phyloP scores from a whole-genome alignment of 148 eudicot genomes.

The Amaranthus hypochondriacus region DNA sequence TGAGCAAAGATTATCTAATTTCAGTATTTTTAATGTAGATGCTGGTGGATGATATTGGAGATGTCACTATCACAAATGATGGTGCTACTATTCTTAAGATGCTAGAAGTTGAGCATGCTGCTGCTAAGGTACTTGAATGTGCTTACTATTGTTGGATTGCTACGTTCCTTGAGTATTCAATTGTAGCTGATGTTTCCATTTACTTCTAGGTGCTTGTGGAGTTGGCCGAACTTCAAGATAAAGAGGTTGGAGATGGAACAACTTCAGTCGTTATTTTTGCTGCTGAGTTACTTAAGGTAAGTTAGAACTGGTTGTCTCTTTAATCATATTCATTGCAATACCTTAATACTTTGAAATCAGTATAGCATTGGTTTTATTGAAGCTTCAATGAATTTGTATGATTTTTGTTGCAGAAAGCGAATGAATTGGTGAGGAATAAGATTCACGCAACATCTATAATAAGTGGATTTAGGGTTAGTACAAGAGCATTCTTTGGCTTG shows the following conservation, averaged over 20 bases:
- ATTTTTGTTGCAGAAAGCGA: constrained; percentile 62
- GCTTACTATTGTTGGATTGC: neutral
- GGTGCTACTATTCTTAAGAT: constrained; percentile 92
- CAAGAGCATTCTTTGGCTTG: neutral
- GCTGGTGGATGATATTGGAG: constrained; percentile 96
- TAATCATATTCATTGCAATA: neutral
- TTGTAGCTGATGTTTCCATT: neutral
- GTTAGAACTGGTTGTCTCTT: neutral
- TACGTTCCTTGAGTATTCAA: neutral
- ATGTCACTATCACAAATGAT: constrained; percentile 91
- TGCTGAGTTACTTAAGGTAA: constrained; percentile 95
- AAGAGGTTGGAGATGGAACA: constrained; percentile 99
- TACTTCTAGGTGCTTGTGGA: constrained; percentile 75
- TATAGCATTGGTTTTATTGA: neutral
- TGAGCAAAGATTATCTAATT: neutral
- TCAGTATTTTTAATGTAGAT: constrained; percentile 36
- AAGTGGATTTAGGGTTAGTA: constrained; percentile 82
- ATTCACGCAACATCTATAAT: constrained; percentile 91
- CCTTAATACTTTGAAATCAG: neutral
- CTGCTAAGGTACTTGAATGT: constrained; percentile 64
- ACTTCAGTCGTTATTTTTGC: constrained; percentile 96
- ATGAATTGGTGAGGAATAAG: constrained; percentile 91
- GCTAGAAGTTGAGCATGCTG: constrained; percentile 97
- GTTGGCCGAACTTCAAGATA: constrained; percentile 96
- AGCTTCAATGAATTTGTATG: constrained; percentile 3